Base-by-base conservation (phyloP, 73 alveolate genomes). In the Stentor coeruleus region DNA sequence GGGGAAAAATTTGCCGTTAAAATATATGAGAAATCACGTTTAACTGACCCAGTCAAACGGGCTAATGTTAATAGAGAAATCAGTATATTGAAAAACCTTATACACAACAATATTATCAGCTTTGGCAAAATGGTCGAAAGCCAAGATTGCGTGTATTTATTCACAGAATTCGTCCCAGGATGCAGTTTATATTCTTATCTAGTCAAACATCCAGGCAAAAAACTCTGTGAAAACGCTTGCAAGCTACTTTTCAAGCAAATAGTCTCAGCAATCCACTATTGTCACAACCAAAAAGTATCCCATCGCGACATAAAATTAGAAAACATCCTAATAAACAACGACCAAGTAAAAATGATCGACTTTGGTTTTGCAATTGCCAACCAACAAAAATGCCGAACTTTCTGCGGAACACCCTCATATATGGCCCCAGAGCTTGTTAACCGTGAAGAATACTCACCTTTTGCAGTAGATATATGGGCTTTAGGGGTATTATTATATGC, bases 241-340 rank as follows among this genome's bases (percentile, higher is more conserved):
- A 90, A 90, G 81, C 39, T 57, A 58, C 81, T 93, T 33, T 95
- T 91, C 89, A 82, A 84, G 74, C 92, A 95, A 81, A 82, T 95
- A 37, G 91, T 93, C 38, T 86, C 77, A 28, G 97, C 96, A 3
- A 90, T 95, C 2, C 76, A 84, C 33, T 90, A 93, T 85, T 89
- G 95, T 59, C 95, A 94, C 66, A 58, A 91, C 1, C 77, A 87
- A 58, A 86, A 93, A 49, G 33, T 66, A 0, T 85, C 76, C 41
- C 90, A 84, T 79, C 39, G 90, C 42, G 90, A 84, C 58, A 55
- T 84, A 36, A 84, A 84, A 49, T 73, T 84, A 39, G 90, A 84
- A 76, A 84, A 84, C 85, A 59, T 84, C 20, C 59, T 84, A n/a
- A 36, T 84, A 3, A 77, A 20, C 33, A 20, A 20, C 33, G 11